Conservation (phyloP, 257 asterid genomes). For the Cruciata laevipes region DNA sequence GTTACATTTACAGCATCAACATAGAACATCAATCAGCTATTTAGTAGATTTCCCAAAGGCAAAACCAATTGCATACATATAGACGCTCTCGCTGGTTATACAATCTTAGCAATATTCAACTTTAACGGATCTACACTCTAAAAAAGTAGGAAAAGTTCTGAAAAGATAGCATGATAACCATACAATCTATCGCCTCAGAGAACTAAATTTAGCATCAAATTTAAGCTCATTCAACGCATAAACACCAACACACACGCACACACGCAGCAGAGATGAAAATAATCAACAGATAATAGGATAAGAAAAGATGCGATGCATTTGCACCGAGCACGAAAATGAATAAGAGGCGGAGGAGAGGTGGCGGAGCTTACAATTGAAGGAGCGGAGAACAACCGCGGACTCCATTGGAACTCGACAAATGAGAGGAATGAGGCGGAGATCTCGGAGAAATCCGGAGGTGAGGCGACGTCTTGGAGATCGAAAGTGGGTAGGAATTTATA, state of each 20-base stretch:
- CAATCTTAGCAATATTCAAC: slow-evolving; percentile 1
- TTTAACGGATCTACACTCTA: slow-evolving; percentile 11
- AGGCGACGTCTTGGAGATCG: not conserved
- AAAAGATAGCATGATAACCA: not conserved
- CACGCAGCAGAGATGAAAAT: not conserved
- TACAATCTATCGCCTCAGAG: not conserved
- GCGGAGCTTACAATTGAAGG: slow-evolving; percentile 43
- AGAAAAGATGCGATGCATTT: slow-evolving; percentile 1
- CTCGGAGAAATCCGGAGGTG: slow-evolving; percentile 5
- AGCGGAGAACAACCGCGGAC: slow-evolving; percentile 67
- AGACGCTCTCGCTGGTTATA: not conserved
- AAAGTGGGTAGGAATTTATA: slow-evolving; percentile 19
- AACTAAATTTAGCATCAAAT: slow-evolving; percentile 18
- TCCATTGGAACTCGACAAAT: slow-evolving; percentile 40
- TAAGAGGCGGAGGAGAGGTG: slow-evolving; percentile 2
- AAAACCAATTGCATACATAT: not conserved
- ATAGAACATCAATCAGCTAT: not conserved
- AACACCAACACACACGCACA: not conserved
- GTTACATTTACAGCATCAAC: not conserved
- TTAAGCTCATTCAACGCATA: not conserved
- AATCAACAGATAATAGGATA: not conserved
- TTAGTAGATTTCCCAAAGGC: not conserved
- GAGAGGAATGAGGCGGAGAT: slow-evolving; percentile 23
- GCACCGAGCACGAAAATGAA: not conserved
- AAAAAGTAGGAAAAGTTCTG: not conserved